Evolutionary conservation across 352 stramenopile genomes (phyloP).

Genomic region (Globisporangium perplexum): DNA sequence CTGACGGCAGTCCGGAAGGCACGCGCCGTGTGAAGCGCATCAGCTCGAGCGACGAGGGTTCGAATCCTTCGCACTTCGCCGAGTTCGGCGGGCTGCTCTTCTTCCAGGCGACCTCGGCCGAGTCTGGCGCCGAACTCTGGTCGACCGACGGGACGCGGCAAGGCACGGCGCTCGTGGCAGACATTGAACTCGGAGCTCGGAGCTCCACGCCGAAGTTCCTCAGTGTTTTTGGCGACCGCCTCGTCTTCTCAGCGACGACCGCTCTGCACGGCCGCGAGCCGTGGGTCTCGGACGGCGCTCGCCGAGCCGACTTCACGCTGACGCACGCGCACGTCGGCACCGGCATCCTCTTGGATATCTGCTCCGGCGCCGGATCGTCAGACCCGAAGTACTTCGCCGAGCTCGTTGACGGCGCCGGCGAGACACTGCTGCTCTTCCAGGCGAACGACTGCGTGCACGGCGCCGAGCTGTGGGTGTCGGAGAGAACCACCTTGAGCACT

Average conservation of each 20-base stretch:
- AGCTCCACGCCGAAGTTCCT: conserved; percentile 37
- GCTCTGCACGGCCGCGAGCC: conserved; percentile 37
- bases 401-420: conserved; percentile 2
- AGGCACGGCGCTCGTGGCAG: conserved; percentile 49
- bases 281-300: conserved; percentile 49
- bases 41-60: conserved; percentile 13
- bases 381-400: conserved; percentile 43
- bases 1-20: conserved; percentile 64
- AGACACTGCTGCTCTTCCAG: conserved; percentile 61
- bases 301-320: conserved; percentile 21
- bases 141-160: conserved; percentile 45
- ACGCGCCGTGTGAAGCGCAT: conserved; percentile 61
- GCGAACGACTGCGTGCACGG: conserved; percentile 81
- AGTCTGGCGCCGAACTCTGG: conserved; percentile 73
- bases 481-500: conserved; percentile 47
- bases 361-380: conserved; percentile 31
- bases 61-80: conserved; percentile 29
- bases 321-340: conserved; percentile 25
- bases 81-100: conserved; percentile 42
- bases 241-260: conserved; percentile 59
- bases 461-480: conserved; percentile 73
- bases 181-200: conserved; percentile 37
- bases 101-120: conserved; percentile 58
- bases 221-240: conserved; percentile 19
- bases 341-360: conserved; percentile 59